A percentile compares a stretch with the other conserved stretches of the same genome.
These are phyloP conservation scores for Endoconidiophora polonica DNA, from an alignment of 2,329 filamentous ascomycete species.

Conservation along the genomic window DNA sequence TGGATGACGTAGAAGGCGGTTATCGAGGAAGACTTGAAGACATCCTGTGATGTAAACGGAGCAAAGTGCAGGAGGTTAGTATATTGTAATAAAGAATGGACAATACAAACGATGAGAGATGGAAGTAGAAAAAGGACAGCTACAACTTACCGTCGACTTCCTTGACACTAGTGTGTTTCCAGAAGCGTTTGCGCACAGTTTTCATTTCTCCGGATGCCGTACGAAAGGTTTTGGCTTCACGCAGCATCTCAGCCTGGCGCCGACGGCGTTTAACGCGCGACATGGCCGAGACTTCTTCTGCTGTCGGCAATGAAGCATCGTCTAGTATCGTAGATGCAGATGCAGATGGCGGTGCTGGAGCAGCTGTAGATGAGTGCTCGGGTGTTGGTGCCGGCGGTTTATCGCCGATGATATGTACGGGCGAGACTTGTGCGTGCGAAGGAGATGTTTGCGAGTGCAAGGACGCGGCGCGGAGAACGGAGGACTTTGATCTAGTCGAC, in stretches of 20 bases:
- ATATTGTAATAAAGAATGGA: neutral
- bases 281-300: constrained; percentile 19
- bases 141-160: constrained; percentile 41
- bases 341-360: too few species aligned
- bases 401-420: too few species aligned
- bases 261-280: constrained; percentile 32
- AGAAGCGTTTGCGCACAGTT: constrained; percentile 57
- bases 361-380: too few species aligned
- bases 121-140: neutral
- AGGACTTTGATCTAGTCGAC: too few species aligned
- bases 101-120: neutral
- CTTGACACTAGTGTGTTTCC: constrained; percentile 64
- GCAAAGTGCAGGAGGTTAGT: too few species aligned
- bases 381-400: too few species aligned
- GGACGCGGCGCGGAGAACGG: neutral
- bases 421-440: too few species aligned
- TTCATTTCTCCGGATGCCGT: constrained; percentile 19
- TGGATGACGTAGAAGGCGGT: constrained; percentile 61
- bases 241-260: constrained; percentile 38
- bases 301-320: constrained; percentile 12
- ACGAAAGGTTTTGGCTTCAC: constrained; percentile 32
- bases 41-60: constrained; percentile 19
- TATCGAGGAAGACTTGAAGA: constrained; percentile 57
- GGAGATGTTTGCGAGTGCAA: too few species aligned
- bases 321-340: too few species aligned